Conservation (phyloP, 345 rosid species). For the Hibiscus syriacus region DNA sequence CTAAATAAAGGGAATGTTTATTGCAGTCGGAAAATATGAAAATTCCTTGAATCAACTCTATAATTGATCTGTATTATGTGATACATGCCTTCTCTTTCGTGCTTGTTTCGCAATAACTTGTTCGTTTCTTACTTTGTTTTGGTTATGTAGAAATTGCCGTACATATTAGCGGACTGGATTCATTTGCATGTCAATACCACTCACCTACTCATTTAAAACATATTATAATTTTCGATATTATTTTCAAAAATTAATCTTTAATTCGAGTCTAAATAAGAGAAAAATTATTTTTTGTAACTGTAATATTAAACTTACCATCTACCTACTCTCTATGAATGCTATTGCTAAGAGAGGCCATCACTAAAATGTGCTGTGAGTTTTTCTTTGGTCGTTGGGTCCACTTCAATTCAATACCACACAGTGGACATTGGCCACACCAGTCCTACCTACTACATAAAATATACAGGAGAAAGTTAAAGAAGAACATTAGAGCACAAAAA, state of each 20-base stretch:
- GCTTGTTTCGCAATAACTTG: too few relatives aligned
- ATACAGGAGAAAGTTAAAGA: background rate
- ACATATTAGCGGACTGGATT: background rate
- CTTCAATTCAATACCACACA: background rate
- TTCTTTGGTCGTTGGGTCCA: conserved; percentile 5
- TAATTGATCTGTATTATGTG: background rate
- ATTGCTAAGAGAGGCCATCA: background rate
- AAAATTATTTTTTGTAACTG: too few relatives aligned
- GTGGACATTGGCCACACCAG: background rate
- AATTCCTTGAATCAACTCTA: background rate
- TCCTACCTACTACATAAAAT: background rate
- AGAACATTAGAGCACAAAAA: background rate
- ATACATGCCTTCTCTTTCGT: background rate
- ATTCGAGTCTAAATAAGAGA: too few relatives aligned
- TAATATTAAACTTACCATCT: too few relatives aligned
- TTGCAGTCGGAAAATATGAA: background rate
- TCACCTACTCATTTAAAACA: too few relatives aligned
- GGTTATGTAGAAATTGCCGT: background rate
- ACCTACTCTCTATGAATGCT: background rate
- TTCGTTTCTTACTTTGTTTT: too few relatives aligned
- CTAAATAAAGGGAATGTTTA: too few relatives aligned
- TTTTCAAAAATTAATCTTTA: too few relatives aligned
- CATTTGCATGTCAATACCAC: background rate
- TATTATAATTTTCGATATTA: too few relatives aligned
- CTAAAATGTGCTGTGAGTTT: background rate